Base-by-base conservation (phyloP, 2,329 filamentous ascomycete species). In the Immersiporthe knoxdaviesiana region DNA sequence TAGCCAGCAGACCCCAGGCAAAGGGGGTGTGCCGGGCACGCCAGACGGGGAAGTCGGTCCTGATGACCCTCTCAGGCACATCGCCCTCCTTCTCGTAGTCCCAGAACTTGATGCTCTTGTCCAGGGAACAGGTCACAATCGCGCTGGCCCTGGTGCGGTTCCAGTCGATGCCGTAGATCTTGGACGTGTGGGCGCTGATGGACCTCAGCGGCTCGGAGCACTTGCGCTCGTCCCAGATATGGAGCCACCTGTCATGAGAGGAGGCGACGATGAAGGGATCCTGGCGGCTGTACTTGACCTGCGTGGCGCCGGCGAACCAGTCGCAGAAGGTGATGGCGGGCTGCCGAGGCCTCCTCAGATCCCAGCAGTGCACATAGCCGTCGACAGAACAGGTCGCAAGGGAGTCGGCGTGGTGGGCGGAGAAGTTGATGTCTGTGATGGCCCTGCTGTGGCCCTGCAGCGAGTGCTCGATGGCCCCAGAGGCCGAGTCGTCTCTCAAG, bases 361-460 rank as follows among this genome's bases (percentile, higher is more conserved):
- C 94, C 93, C 95, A 97, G 75, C 90, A 93, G 78, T 97, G 93
- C 11, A 97, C 92, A 76, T 94, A 97, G 64, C 94, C 96, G 79
- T 97, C 94, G 39, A 97, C 92, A 3, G 93, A 92, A 78, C 94
- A 97, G 0, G 95, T 97, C 12, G 94, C 92, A 21, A 97, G 87
- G 58, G 94, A 84, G 76, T 97, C 94, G 0, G 94, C 93, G 76
- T 97, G 92, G 74, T 97, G 93, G 6, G 94, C 94, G 0, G 93
- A 97, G 79, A 97, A 97, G 78, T 97, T 97, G 79, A 97, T 94
- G 77, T 97, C 94, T 10, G 94, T 97, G 74, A 97, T 97, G 72
- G 94, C 94, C 73, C 95, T 88, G 60, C 89, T 92, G 78, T 80
- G 94, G 2, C 91, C 93, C 75, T 97, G 92, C 18, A 97, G 85